These are phyloP conservation scores for Juglanconis sp. DNA, from an alignment of 2,329 filamentous ascomycete genomes.

Conservation along the genomic window DNA sequence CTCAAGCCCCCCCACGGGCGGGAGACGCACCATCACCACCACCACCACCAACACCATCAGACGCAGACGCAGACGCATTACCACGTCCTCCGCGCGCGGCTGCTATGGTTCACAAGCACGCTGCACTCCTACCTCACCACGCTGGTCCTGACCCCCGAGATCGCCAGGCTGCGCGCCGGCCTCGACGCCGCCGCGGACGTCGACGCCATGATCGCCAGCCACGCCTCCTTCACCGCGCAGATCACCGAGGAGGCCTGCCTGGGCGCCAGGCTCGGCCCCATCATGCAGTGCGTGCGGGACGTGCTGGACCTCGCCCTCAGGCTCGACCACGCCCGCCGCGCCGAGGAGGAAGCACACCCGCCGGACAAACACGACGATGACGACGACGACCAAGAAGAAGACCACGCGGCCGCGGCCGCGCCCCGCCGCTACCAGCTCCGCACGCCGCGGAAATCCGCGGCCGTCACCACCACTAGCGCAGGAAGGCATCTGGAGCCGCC, in stretches of 20 bases:
- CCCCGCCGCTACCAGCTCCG: neutral
- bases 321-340: slow-evolving; percentile 59
- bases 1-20: slow-evolving; percentile 48
- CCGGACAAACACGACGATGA: slow-evolving; percentile 22
- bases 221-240: slow-evolving; percentile 59
- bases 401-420: neutral
- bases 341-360: slow-evolving; percentile 25
- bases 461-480: slow-evolving; percentile 6
- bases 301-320: slow-evolving; percentile 72
- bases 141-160: slow-evolving; percentile 64
- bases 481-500: slow-evolving; percentile 25
- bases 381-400: slow-evolving; percentile 27
- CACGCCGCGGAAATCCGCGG: slow-evolving; percentile 4
- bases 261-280: slow-evolving; percentile 63
- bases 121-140: slow-evolving; percentile 74
- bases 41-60: too few relatives aligned
- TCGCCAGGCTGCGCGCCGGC: slow-evolving; percentile 50
- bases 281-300: slow-evolving; percentile 70
- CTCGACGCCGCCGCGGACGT: slow-evolving; percentile 67
- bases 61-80: slow-evolving; percentile 35
- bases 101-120: slow-evolving; percentile 75
- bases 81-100: slow-evolving; percentile 61
- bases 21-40: slow-evolving; percentile 35
- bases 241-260: slow-evolving; percentile 69
- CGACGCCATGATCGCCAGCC: slow-evolving; percentile 74